A percentile compares a stretch with the other conserved stretches of the same genome.
phyloP scores from a whole-genome alignment of 2,329 filamentous ascomycete species.

The Tolypocladium nubicola region DNA sequence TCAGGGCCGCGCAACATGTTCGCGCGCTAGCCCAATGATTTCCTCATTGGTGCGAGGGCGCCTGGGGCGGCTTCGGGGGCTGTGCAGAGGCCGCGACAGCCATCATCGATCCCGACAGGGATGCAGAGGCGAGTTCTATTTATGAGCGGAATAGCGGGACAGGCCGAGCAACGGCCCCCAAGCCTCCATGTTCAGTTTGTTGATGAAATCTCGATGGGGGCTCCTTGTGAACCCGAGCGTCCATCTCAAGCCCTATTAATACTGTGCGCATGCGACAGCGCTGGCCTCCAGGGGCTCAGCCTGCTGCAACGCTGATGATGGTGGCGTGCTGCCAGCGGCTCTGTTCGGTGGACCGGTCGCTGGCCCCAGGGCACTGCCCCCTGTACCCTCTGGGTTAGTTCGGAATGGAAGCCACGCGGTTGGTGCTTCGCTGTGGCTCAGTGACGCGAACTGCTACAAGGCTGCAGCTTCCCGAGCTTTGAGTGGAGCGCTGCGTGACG shows the following conservation, averaged over 20 bases:
- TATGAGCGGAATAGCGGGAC: background rate
- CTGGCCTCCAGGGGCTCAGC: too few species aligned
- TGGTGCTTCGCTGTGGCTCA: background rate
- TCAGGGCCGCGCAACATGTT: background rate
- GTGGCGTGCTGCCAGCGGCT: background rate
- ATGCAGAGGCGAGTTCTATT: background rate
- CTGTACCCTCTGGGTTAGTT: background rate
- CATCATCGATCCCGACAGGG: background rate
- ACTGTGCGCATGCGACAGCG: background rate
- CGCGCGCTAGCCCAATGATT: background rate
- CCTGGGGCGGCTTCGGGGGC: background rate
- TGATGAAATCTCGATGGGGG: too few species aligned
- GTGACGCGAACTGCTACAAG: background rate
- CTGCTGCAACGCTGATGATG: too few species aligned
- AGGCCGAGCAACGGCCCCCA: background rate
- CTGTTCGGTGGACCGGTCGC: background rate
- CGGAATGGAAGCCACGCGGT: background rate
- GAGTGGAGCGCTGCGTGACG: background rate
- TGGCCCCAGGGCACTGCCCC: background rate
- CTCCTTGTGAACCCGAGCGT: background rate
- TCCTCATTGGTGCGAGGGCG: background rate
- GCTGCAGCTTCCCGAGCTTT: background rate
- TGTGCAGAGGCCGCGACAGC: background rate
- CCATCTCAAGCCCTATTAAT: background rate
- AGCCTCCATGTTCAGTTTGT: background rate